phyloP scores from a whole-genome alignment of 2,329 filamentous ascomycete species.

The Davidsoniella virescens region DNA sequence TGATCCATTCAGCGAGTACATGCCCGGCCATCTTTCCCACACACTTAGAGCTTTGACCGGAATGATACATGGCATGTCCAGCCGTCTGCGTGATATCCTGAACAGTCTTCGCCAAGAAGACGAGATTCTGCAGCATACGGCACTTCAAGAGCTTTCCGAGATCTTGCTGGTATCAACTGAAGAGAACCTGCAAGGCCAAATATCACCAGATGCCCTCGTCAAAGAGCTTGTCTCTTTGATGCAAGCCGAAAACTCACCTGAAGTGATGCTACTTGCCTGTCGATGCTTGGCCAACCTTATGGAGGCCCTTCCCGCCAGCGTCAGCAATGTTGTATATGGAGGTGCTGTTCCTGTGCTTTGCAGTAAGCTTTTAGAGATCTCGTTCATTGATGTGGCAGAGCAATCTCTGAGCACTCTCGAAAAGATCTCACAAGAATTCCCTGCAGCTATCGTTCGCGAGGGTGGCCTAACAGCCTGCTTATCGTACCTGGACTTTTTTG shows the following conservation, averaged over 20 bases:
- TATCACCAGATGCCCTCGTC: constrained; percentile 84
- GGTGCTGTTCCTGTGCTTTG: constrained; percentile 88
- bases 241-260: constrained; percentile 76
- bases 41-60: constrained; percentile 77
- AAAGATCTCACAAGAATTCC: constrained; percentile 95
- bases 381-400: constrained; percentile 93
- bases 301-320: constrained; percentile 86
- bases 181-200: constrained; percentile 88
- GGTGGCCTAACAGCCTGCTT: constrained; percentile 91
- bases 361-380: constrained; percentile 86
- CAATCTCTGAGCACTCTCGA: constrained; percentile 92
- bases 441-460: constrained; percentile 85
- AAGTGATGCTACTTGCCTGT: constrained; percentile 93
- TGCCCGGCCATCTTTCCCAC: constrained; percentile 49
- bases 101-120: constrained; percentile 66
- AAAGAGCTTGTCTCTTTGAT: constrained; percentile 87
- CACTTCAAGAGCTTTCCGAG: constrained; percentile 83
- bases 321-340: constrained; percentile 93
- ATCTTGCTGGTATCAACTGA: constrained; percentile 89
- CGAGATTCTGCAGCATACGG: constrained; percentile 80
- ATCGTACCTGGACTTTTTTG: constrained; percentile 92
- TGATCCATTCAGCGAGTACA: constrained; percentile 46
- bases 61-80: constrained; percentile 76
- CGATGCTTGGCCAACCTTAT: constrained; percentile 92
- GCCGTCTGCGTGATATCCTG: constrained; percentile 62